Base-by-base conservation (phyloP, 225 moss, liverwort and hornwort species). In the Lunularia cruciata region DNA sequence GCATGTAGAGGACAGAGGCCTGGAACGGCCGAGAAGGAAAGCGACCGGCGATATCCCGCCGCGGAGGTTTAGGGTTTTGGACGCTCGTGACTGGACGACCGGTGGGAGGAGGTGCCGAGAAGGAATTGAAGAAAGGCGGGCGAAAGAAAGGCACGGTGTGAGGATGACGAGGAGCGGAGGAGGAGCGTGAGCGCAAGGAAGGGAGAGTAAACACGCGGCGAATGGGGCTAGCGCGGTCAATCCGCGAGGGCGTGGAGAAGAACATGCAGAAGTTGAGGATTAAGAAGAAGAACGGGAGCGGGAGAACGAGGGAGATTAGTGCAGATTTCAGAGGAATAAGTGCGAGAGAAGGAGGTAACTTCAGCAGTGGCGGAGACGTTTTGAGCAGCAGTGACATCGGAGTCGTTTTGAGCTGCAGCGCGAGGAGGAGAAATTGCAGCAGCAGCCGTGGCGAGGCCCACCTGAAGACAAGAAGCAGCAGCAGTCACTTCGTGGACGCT, bases 221-320 rank as follows among this genome's bases (percentile, higher is more conserved):
- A 26, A 70, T 70, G 70, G 70, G 57, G 70, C 70, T 58, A 18
- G 57, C 57, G 56, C 70, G 70, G 3, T 42, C 70, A 28, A 70
- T 70, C 57, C 70, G 70, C 31, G 58, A 59, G 39, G 33, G 70
- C 57, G 57, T 42, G 57, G 57, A 70, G 45, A 26, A 43, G 65
- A 65, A 65, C 47, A 65, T 65, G 46, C 61, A 61, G 61, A 68
- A 49, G 52, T 36, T 68, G 67, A 33, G 37, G 67, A 59, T 32
- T 45, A 58, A 58, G 57, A 58, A 45, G 57, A 57, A 70, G 57
- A 58, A 40, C 43, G 31, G 11, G 57, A 42, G 57, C 19, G 58
- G 3, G 33, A 61, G 47, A 14, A 12, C 20, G 34, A 58, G 32
- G 43, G 70, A 70, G 55, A 60, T 10, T n/a, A 57, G 57, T 20